Evolutionary conservation across 768 basidiomycete genomes (phyloP).

Genomic region (Thelephora ganbajun): DNA sequence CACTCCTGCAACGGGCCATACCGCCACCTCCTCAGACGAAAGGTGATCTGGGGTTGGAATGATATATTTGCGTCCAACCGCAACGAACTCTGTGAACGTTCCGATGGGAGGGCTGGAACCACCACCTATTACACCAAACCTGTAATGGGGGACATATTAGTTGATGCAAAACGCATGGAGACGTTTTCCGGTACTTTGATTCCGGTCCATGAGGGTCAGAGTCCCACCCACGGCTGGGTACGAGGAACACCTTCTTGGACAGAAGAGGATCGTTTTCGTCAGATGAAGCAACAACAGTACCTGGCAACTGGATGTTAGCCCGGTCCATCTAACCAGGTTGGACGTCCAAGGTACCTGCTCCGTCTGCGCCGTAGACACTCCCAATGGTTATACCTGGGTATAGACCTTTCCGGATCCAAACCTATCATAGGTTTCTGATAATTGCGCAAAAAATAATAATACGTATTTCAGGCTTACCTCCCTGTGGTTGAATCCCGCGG

Average conservation of each 20-base stretch:
- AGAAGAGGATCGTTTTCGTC: conserved; percentile 42
- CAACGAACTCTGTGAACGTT: conserved; percentile 65
- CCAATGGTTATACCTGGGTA: conserved; percentile 53
- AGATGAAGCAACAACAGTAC: conserved; percentile 45
- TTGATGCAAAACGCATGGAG: background rate
- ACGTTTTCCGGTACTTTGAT: conserved; percentile 30
- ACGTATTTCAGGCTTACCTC: conserved; percentile 30
- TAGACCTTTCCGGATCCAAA: conserved; percentile 59
- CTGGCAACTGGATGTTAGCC: conserved; percentile 18
- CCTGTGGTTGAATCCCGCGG: conserved; percentile 66
- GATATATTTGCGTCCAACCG: conserved; percentile 57
- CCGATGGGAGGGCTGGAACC: conserved; percentile 39
- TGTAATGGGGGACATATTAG: conserved; percentile 10
- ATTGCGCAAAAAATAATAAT: background rate
- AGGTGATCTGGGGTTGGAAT: conserved; percentile 54
- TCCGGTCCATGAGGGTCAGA: conserved; percentile 51
- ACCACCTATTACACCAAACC: conserved; percentile 60
- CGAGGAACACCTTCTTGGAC: conserved; percentile 56
- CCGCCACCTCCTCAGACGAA: conserved; percentile 51
- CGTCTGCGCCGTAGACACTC: conserved; percentile 56
- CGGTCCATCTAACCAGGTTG: background rate
- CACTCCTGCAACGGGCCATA: conserved; percentile 65
- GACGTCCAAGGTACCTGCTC: conserved; percentile 37
- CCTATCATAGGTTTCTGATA: conserved; percentile 21
- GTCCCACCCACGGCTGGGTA: conserved; percentile 69